Conservation (phyloP, 371 early-diverging fungal genomes). For the Mucor irregularis region DNA sequence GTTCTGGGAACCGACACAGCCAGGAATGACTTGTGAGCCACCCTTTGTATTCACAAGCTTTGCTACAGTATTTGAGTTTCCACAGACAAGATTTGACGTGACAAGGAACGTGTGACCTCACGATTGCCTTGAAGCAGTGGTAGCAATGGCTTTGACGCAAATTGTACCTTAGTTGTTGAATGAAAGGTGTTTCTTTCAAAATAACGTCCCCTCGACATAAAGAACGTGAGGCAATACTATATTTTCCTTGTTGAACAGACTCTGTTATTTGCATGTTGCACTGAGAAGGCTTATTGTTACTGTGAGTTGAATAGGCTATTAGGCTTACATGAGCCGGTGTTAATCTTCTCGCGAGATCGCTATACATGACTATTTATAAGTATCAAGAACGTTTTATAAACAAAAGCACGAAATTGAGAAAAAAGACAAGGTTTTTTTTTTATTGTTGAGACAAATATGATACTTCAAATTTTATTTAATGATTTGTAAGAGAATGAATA, state of each 20-base stretch:
- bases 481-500: not conserved
- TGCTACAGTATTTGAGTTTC: constrained; percentile 18
- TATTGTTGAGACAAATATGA: not conserved
- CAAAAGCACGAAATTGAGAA: not conserved
- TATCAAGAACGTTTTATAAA: not conserved
- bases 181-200: constrained; percentile 21
- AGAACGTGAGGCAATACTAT: not conserved
- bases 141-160: constrained; percentile 5
- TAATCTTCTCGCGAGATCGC: too few species aligned
- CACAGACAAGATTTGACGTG: constrained; percentile 9
- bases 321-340: constrained; percentile 19
- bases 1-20: constrained; percentile 22
- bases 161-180: constrained; percentile 10
- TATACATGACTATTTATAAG: too few species aligned
- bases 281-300: not conserved
- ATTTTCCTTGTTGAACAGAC: not conserved
- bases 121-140: constrained; percentile 24
- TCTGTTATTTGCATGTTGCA: not conserved
- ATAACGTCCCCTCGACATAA: constrained; percentile 6
- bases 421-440: not conserved
- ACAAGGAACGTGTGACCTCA: not conserved
- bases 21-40: constrained; percentile 22
- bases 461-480: not conserved
- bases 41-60: constrained; percentile 6
- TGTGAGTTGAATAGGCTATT: not conserved